Evolutionary conservation across 768 basidiomycete genomes (phyloP).

Genomic region (Trametes cubensis): DNA sequence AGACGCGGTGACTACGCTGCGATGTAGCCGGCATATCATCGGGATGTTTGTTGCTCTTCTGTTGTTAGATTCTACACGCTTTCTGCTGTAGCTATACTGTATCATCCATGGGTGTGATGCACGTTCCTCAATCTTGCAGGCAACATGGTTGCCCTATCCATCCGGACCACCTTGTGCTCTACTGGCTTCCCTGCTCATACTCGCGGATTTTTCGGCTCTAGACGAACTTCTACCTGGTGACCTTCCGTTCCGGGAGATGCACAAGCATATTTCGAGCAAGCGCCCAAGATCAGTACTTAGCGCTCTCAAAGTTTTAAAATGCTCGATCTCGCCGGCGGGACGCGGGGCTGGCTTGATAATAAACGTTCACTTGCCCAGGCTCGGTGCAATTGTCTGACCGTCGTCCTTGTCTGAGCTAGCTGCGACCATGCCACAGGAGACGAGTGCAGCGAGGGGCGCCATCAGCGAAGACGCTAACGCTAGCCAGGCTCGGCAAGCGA

Average conservation of each 20-base stretch:
- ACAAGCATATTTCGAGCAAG: constrained; percentile 1
- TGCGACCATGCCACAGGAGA: not conserved
- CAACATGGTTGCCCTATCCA: no score
- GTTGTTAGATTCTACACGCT: constrained; percentile 13
- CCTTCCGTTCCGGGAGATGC: constrained; percentile 9
- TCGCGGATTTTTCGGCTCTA: constrained; percentile 3
- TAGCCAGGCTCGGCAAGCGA: not conserved
- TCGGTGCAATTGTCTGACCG: not conserved
- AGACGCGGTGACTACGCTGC: not conserved
- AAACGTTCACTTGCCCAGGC: constrained; percentile 8
- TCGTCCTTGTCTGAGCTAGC: not conserved
- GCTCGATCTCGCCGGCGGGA: constrained; percentile 6
- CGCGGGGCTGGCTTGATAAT: constrained; percentile 16
- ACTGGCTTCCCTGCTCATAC: not conserved
- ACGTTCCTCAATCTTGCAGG: constrained; percentile 16
- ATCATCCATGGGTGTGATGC: constrained; percentile 15
- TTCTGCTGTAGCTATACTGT: constrained; percentile 22
- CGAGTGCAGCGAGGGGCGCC: not conserved
- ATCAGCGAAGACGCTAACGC: not conserved
- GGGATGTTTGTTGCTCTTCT: constrained; percentile 15
- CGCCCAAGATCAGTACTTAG: not conserved
- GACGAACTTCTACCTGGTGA: constrained; percentile 2
- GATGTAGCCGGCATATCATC: constrained; percentile 9
- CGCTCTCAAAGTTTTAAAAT: constrained; percentile 3
- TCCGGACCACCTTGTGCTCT: not conserved